phyloP scores from a whole-genome alignment of 805 yeast genomes.

The Metschnikowia baotianmanensis region DNA sequence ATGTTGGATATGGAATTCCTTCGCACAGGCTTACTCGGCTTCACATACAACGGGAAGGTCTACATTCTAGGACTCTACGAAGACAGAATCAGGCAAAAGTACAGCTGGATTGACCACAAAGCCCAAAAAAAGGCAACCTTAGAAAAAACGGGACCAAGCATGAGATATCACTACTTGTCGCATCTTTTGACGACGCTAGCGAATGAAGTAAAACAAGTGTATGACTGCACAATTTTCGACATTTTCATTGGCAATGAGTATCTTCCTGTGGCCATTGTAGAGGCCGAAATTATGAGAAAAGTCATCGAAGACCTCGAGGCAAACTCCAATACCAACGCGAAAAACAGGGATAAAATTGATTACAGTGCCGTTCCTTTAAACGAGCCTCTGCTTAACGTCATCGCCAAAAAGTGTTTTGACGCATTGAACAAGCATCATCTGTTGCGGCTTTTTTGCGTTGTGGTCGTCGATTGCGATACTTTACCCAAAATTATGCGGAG shows the following conservation, averaged over 20 bases:
- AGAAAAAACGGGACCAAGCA: constrained; percentile 36
- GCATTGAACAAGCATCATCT: constrained; percentile 51
- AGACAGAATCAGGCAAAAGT: constrained; percentile 80
- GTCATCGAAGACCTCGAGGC: constrained; percentile 32
- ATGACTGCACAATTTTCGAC: constrained; percentile 92
- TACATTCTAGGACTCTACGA: constrained; percentile 88
- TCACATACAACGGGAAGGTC: constrained; percentile 80
- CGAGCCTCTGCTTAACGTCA: constrained; percentile 41
- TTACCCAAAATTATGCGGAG: constrained; percentile 81
- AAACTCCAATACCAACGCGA: constrained; percentile 13
- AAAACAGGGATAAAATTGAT: constrained; percentile 19
- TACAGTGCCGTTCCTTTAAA: constrained; percentile 42
- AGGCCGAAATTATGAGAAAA: constrained; percentile 51
- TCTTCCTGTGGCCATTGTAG: constrained; percentile 82
- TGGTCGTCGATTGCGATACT: constrained; percentile 75
- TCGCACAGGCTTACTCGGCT: constrained; percentile 89
- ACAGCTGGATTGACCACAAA: constrained; percentile 61
- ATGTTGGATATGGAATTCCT: constrained; percentile 72
- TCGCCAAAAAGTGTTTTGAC: constrained; percentile 45
- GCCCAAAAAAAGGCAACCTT: constrained; percentile 27
- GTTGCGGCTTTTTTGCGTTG: constrained; percentile 75
- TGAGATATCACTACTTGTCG: constrained; percentile 76
- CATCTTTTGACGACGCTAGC: constrained; percentile 85
- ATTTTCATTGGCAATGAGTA: constrained; percentile 74
- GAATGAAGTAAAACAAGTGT: constrained; percentile 72